These are phyloP conservation scores for Sphagnum contortum DNA, from an alignment of 225 moss, liverwort and hornwort species.

Conservation along the genomic window DNA sequence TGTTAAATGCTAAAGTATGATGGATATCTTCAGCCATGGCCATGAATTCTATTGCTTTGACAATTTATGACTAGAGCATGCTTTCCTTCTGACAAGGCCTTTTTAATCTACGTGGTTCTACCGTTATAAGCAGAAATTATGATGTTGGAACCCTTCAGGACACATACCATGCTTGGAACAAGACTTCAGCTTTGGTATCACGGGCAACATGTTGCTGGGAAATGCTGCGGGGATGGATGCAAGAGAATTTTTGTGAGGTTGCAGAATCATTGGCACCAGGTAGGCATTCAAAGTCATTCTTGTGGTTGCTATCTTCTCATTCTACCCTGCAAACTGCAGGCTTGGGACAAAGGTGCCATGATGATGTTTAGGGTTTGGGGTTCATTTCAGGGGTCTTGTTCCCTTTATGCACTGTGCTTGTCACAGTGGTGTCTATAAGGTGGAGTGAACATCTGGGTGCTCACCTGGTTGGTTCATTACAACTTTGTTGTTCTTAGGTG, in stretches of 20 bases:
- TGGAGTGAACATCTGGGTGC: no score
- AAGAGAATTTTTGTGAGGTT: constrained; percentile 51
- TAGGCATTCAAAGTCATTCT: constrained; percentile 5
- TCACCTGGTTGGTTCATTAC: neutral
- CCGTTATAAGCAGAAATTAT: no score
- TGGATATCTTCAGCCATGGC: neutral
- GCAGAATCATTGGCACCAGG: constrained; percentile 60
- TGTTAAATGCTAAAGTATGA: neutral
- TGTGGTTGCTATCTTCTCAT: neutral
- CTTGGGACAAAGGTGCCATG: neutral
- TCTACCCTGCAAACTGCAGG: no score
- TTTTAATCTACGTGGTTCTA: no score
- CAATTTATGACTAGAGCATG: no score
- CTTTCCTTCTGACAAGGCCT: no score
- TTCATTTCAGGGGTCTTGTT: neutral
- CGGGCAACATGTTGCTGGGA: constrained; percentile 56
- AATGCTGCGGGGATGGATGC: constrained; percentile 55
- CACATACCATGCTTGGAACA: constrained; percentile 55
- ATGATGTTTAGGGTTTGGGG: constrained; percentile 6
- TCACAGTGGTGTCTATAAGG: neutral
- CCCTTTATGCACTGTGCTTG: neutral
- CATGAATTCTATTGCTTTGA: neutral
- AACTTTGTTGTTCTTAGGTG: constrained; percentile 23
- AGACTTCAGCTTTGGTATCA: constrained; percentile 23
- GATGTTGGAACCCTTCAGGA: constrained; percentile 16